These are phyloP conservation scores for Thalia dealbata DNA, from an alignment of 176 grass and related monocot species.

Conservation along the genomic window DNA sequence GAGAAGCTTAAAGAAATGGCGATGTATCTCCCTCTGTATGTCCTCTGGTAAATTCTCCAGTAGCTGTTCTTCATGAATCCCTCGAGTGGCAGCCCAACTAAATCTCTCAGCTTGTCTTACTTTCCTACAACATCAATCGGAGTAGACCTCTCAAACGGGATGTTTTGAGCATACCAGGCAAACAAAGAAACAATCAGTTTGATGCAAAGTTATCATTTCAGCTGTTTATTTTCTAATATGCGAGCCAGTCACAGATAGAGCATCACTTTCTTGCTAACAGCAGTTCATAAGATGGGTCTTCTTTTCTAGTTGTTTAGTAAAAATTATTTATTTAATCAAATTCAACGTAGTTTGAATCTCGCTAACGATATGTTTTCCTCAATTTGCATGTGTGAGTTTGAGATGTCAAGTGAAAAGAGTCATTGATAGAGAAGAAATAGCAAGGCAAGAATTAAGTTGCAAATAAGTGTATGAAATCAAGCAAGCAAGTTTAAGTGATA, in stretches of 20 bases:
- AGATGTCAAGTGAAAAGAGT: background rate
- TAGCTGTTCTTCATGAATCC: slow-evolving; percentile 85
- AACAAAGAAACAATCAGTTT: background rate
- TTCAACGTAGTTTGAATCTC: too few species aligned
- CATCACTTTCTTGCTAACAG: too few species aligned
- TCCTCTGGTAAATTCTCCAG: slow-evolving; percentile 90
- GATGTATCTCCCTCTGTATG: slow-evolving; percentile 89
- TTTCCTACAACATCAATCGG: slow-evolving; percentile 39
- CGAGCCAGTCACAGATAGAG: too few species aligned
- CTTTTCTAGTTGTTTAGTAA: too few species aligned
- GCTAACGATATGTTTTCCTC: too few species aligned
- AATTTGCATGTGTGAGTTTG: too few species aligned
- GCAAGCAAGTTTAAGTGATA: background rate
- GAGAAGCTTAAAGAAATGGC: slow-evolving; percentile 83
- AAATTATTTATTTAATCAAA: too few species aligned
- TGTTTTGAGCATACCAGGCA: background rate
- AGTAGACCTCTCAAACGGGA: background rate
- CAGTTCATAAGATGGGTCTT: too few species aligned
- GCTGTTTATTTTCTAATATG: too few species aligned
- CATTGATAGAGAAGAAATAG: background rate
- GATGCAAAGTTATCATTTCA: background rate
- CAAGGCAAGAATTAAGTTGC: background rate
- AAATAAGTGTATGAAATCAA: background rate
- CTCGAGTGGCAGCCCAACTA: slow-evolving; percentile 90
- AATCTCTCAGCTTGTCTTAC: slow-evolving; percentile 85